A percentile compares a stretch with the other conserved stretches of the same genome.
Evolutionary conservation across 371 early-diverging fungal genomes (phyloP).

Genomic region (Dichotomocladium elegans): DNA sequence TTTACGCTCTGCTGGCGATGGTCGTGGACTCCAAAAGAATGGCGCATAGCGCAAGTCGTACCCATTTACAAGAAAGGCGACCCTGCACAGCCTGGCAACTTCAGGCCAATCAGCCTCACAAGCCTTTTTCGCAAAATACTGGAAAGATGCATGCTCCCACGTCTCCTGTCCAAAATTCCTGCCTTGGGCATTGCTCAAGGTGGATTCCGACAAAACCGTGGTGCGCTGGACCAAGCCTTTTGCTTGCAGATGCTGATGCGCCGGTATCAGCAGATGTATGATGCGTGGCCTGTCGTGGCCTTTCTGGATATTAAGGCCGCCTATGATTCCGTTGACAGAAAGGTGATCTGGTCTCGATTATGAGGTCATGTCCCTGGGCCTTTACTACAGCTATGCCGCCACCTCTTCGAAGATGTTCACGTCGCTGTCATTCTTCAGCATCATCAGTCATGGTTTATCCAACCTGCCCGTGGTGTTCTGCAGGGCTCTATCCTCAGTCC

Average conservation of each 20-base stretch:
- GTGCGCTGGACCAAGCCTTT: slow-evolving; percentile 18
- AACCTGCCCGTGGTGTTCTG: slow-evolving; percentile 13
- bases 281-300: slow-evolving; percentile 6
- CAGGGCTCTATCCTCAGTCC: slow-evolving; percentile 23
- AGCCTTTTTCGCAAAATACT: slow-evolving; percentile 9
- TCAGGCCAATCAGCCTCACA: slow-evolving; percentile 13
- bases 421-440: slow-evolving; percentile 3
- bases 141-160: slow-evolving; percentile 2
- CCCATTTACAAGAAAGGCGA: slow-evolving; percentile 19
- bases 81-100: slow-evolving; percentile 6
- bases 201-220: slow-evolving; percentile 8
- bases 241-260: slow-evolving; percentile 11
- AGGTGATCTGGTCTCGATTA: slow-evolving; percentile 7
- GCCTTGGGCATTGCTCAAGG: slow-evolving; percentile 17
- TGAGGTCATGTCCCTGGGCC: neutral
- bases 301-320: slow-evolving; percentile 28
- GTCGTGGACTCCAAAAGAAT: slow-evolving; percentile 8
- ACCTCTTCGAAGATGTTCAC: slow-evolving; percentile 11
- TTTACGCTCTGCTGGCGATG: slow-evolving; percentile 20
- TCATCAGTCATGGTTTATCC: slow-evolving; percentile 1
- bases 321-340: slow-evolving; percentile 14
- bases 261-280: neutral
- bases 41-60: too few relatives aligned
- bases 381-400: neutral
- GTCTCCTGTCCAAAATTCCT: neutral